These are phyloP conservation scores for Mayamaea pseudoterrestris DNA, from an alignment of 108 stramenopile species.

Conservation along the genomic window DNA sequence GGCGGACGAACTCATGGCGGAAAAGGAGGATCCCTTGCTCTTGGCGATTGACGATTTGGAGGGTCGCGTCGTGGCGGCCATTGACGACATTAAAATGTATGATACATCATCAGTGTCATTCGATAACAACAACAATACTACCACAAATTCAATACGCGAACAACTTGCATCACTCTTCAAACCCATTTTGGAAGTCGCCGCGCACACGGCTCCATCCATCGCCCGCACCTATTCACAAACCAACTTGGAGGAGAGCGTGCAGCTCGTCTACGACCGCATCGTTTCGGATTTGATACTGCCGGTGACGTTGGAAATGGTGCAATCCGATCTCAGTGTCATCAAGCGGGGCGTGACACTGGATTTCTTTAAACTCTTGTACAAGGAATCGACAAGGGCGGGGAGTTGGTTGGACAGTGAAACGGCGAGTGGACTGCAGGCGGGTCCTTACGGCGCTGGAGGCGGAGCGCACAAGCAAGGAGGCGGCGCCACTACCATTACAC, in stretches of 20 bases:
- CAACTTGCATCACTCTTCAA: conserved; percentile 54
- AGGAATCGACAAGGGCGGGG: conserved; percentile 54
- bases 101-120: conserved; percentile 10
- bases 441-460: conserved; percentile 40
- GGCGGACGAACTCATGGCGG: conserved; percentile 21
- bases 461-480: conserved; percentile 2
- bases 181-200: conserved; percentile 67
- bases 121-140: background rate
- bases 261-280: conserved; percentile 57
- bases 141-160: conserved; percentile 50
- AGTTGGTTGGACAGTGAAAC: conserved; percentile 52
- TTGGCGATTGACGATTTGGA: conserved; percentile 70
- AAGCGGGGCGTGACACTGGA: conserved; percentile 57
- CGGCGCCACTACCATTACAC: conserved; percentile 4
- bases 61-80: conserved; percentile 47
- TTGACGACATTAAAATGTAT: conserved; percentile 70
- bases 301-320: conserved; percentile 63
- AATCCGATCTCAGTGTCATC: conserved; percentile 56
- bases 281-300: conserved; percentile 66
- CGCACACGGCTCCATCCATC: conserved; percentile 64
- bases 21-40: conserved; percentile 53
- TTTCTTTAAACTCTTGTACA: conserved; percentile 55
- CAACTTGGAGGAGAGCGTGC: conserved; percentile 52
- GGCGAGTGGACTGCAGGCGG: conserved; percentile 11
- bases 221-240: conserved; percentile 59